These are phyloP conservation scores for Penicillium turbatum DNA, from an alignment of 495 filamentous ascomycete genomes.

Conservation along the genomic window DNA sequence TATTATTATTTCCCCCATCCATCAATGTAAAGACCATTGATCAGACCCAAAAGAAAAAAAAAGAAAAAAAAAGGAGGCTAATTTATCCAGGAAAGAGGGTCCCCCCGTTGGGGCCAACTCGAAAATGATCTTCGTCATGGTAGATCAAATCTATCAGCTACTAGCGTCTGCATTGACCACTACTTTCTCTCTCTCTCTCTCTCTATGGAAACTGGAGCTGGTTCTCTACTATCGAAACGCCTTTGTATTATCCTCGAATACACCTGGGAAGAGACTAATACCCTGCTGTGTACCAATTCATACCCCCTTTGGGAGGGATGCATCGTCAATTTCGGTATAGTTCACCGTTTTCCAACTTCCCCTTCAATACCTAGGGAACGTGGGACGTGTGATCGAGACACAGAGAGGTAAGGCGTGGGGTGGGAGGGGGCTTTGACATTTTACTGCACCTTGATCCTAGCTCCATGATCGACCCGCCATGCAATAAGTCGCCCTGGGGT, in stretches of 20 bases:
- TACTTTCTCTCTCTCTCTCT: slow-evolving; percentile 8
- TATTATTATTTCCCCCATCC: too few species aligned
- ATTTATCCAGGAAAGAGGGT: slow-evolving; percentile 4
- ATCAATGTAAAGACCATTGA: too few species aligned
- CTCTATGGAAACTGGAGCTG: background rate
- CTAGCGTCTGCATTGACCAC: slow-evolving; percentile 39
- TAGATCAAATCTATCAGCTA: slow-evolving; percentile 45
- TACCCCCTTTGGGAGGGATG: slow-evolving; percentile 10
- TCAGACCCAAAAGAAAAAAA: background rate
- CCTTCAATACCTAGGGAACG: slow-evolving; percentile 21
- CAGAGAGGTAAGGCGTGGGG: slow-evolving; percentile 19
- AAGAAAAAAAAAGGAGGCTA: slow-evolving; percentile 6
- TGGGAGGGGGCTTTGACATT: slow-evolving; percentile 22
- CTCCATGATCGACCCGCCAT: slow-evolving; percentile 45
- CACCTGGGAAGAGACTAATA: too few species aligned
- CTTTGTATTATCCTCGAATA: too few species aligned
- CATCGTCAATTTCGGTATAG: slow-evolving; percentile 22
- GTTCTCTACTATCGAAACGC: too few species aligned
- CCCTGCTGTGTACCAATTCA: slow-evolving; percentile 2
- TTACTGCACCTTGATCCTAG: slow-evolving; percentile 32
- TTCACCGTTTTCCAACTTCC: slow-evolving; percentile 26
- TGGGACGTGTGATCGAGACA: slow-evolving; percentile 19
- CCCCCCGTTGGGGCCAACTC: background rate
- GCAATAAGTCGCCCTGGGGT: slow-evolving; percentile 41
- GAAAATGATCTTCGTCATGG: slow-evolving; percentile 33